phyloP scores from a whole-genome alignment of 768 basidiomycete species.

The Tricholoma bakamatsutake region DNA sequence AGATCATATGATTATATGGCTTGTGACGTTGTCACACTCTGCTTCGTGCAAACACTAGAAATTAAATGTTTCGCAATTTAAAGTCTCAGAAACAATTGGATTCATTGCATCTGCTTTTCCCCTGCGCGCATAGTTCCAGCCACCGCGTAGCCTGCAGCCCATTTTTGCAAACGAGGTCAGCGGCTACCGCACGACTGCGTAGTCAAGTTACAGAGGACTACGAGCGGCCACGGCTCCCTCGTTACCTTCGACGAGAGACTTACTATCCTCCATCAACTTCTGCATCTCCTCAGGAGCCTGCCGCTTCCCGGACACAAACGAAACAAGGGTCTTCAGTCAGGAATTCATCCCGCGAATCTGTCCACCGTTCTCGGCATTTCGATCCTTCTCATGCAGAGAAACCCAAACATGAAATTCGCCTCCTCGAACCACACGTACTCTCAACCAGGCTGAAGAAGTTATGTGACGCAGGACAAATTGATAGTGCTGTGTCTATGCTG shows the following conservation, averaged over 20 bases:
- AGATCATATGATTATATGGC: neutral
- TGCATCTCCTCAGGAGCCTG: slow-evolving; percentile 2
- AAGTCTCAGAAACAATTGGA: slow-evolving; percentile 2
- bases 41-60: no score
- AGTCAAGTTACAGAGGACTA: neutral
- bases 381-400: slow-evolving; percentile 24
- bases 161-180: neutral
- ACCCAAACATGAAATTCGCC: slow-evolving; percentile 26
- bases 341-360: neutral
- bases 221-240: slow-evolving; percentile 16
- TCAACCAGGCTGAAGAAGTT: slow-evolving; percentile 53
- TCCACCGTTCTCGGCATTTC: slow-evolving; percentile 36
- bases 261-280: slow-evolving; percentile 3
- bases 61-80: slow-evolving; percentile 5
- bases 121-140: neutral
- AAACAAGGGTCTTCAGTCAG: slow-evolving; percentile 8
- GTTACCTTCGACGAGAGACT: slow-evolving; percentile 25
- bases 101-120: neutral
- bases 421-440: slow-evolving; percentile 61
- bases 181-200: neutral
- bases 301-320: neutral
- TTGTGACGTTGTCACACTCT: no score
- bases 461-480: slow-evolving; percentile 47
- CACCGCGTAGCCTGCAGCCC: neutral
- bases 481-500: slow-evolving; percentile 61